Evolutionary conservation across 768 basidiomycete genomes (phyloP).

Genomic region (Tricholoma hemisulphureum): DNA sequence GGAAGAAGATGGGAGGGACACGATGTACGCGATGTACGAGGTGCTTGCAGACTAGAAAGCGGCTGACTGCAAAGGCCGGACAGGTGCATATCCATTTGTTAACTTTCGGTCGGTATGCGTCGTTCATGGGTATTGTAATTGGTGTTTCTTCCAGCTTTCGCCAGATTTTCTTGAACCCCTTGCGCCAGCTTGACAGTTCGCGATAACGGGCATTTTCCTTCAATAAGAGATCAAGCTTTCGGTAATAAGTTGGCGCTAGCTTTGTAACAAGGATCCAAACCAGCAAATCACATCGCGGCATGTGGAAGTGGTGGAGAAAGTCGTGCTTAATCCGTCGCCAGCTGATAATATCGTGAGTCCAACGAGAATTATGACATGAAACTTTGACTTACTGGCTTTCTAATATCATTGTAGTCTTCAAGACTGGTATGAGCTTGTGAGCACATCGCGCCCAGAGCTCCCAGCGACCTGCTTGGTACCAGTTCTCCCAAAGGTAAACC

Average conservation of each 20-base stretch:
- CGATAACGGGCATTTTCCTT: not conserved
- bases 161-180: slow-evolving; percentile 17
- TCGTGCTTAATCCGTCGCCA: slow-evolving; percentile 35
- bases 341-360: slow-evolving; percentile 15
- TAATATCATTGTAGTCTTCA: slow-evolving; percentile 30
- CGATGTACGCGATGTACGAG: slow-evolving; percentile 14
- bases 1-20: slow-evolving; percentile 18
- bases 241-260: slow-evolving; percentile 13
- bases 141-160: slow-evolving; percentile 10
- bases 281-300: slow-evolving; percentile 31
- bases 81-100: slow-evolving; percentile 15
- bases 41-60: too few relatives aligned
- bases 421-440: slow-evolving; percentile 16
- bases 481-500: not conserved
- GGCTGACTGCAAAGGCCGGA: too few relatives aligned
- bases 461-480: not conserved
- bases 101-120: slow-evolving; percentile 15
- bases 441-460: slow-evolving; percentile 1
- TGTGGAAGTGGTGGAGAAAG: slow-evolving; percentile 32
- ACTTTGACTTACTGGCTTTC: slow-evolving; percentile 27
- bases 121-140: slow-evolving; percentile 18
- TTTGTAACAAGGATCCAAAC: slow-evolving; percentile 31
- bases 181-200: slow-evolving; percentile 16
- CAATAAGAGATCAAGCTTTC: not conserved
- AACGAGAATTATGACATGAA: not conserved